phyloP scores from a whole-genome alignment of 2,329 filamentous ascomycete species.

The Mariannaea elegans region DNA sequence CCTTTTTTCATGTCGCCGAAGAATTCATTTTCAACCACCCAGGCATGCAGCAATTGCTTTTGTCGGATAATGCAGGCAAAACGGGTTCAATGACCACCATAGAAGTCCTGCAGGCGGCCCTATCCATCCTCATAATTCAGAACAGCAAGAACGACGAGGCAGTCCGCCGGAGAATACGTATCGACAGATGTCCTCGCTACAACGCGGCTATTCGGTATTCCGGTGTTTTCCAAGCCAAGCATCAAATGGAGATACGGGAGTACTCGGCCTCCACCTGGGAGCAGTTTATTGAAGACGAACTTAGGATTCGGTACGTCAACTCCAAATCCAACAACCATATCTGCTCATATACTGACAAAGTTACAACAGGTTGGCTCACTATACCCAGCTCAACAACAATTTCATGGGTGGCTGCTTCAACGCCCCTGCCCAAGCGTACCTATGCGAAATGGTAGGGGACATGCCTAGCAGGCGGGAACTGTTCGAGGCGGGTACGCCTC shows the following conservation, averaged over 20 bases:
- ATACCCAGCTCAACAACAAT: constrained; percentile 6
- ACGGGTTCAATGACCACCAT: not conserved
- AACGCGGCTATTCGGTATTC: constrained; percentile 4
- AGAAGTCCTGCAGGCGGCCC: constrained; percentile 17
- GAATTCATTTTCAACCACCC: constrained; percentile 17
- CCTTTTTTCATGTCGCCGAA: constrained; percentile 14
- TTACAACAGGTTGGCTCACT: constrained; percentile 13
- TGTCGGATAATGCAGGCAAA: not conserved
- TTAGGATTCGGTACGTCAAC: constrained; percentile 11
- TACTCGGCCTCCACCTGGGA: constrained; percentile 6
- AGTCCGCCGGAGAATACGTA: constrained; percentile 6
- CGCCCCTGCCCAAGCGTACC: not conserved
- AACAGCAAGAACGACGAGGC: constrained; percentile 8
- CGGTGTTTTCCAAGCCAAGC: constrained; percentile 5
- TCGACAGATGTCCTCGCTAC: constrained; percentile 3
- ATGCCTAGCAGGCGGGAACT: constrained; percentile 3
- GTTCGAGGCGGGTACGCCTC: constrained; percentile 6
- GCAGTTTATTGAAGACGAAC: constrained; percentile 16
- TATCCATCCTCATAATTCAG: constrained; percentile 12
- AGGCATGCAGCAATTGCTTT: not conserved
- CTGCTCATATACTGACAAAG: not conserved
- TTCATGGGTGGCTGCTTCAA: constrained; percentile 17
- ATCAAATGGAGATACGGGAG: not conserved
- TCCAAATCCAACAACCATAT: no score
- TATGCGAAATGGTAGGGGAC: constrained; percentile 17